Conservation (phyloP, 805 yeast species). For the Candida qinlingensis region DNA sequence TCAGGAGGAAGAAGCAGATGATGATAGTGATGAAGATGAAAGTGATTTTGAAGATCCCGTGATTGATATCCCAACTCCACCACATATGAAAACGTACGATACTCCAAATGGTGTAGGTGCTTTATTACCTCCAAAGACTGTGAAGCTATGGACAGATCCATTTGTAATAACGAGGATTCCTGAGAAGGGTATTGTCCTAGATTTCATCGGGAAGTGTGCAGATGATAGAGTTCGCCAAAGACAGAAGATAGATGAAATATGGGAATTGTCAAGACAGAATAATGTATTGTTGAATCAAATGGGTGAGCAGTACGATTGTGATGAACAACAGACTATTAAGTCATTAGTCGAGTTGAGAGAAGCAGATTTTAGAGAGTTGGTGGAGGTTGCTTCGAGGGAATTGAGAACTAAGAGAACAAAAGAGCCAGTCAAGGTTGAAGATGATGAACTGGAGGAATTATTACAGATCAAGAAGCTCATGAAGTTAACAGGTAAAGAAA, state of each 20-base stretch:
- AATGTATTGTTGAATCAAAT: constrained; percentile 31
- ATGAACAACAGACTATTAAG: constrained; percentile 30
- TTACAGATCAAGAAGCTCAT: constrained; percentile 54
- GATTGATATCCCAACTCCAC: constrained; percentile 31
- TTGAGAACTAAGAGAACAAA: constrained; percentile 9
- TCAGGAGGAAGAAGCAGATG: constrained; percentile 27
- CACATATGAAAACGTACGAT: constrained; percentile 30
- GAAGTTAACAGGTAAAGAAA: constrained; percentile 63
- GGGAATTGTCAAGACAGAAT: constrained; percentile 30
- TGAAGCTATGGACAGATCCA: constrained; percentile 26
- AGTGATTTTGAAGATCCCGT: constrained; percentile 20
- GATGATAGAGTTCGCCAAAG: constrained; percentile 26
- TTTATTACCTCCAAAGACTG: constrained; percentile 20
- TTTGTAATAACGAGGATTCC: constrained; percentile 59
- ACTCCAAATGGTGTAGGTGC: constrained; percentile 33
- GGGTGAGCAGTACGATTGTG: constrained; percentile 19
- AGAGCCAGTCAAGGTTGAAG: constrained; percentile 13
- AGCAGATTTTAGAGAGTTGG: constrained; percentile 43
- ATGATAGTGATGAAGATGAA: constrained; percentile 25
- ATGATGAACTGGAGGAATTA: constrained; percentile 46
- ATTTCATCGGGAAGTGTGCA: constrained; percentile 56
- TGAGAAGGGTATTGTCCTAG: constrained; percentile 61
- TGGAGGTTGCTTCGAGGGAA: constrained; percentile 34
- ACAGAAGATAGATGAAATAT: constrained; percentile 30
- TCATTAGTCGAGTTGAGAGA: constrained; percentile 29